Percentiles rank a stretch among this genome's conserved stretches.
Conservation (phyloP, 345 rosid genomes). For the Aquilaria sinensis region DNA sequence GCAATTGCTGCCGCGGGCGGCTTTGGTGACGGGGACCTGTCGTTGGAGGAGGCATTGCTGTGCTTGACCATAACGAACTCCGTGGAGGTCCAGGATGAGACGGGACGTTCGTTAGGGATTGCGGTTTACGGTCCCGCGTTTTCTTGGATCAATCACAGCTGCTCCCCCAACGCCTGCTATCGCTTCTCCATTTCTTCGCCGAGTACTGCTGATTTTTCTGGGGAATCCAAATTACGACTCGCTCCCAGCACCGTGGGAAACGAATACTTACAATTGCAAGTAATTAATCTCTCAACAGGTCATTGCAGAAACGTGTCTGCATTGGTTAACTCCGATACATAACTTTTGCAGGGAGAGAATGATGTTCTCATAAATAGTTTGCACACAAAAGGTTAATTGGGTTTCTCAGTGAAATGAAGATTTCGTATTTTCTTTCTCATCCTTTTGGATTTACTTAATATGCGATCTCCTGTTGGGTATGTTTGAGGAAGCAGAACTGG, state of each 20-base stretch:
- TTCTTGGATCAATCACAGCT: conserved; percentile 93
- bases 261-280: conserved; percentile 12
- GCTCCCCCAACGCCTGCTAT: conserved; percentile 81
- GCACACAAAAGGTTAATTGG: conserved; percentile 27
- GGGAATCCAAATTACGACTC: conserved; percentile 14
- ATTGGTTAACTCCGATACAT: neutral
- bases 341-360: conserved; percentile 30
- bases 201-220: conserved; percentile 7
- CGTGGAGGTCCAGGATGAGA: conserved; percentile 69
- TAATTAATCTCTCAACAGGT: neutral
- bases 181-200: conserved; percentile 41
- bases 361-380: conserved; percentile 9
- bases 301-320: neutral
- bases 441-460: neutral
- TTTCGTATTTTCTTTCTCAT: neutral
- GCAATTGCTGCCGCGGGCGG: conserved; percentile 26
- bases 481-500: conserved; percentile 26
- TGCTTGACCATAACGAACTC: conserved; percentile 69
- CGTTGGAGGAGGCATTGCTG: conserved; percentile 44
- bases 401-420: neutral
- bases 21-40: conserved; percentile 14
- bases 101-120: conserved; percentile 48
- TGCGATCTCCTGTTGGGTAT: neutral
- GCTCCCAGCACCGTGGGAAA: conserved; percentile 19
- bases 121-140: conserved; percentile 50